These are phyloP conservation scores for Coprinopsis marcescibilis DNA, from an alignment of 768 basidiomycete genomes.

Conservation along the genomic window DNA sequence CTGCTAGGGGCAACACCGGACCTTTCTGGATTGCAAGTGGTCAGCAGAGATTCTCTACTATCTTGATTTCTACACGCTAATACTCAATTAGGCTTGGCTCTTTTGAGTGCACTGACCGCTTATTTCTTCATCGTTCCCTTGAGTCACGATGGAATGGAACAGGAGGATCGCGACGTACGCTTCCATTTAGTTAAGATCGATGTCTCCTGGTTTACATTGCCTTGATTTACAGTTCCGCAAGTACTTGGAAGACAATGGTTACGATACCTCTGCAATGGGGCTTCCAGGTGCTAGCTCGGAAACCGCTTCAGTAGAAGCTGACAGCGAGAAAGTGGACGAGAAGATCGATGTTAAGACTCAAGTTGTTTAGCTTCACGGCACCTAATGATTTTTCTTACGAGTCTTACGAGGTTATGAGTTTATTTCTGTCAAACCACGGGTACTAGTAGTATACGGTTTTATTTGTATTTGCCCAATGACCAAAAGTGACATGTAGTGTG, in stretches of 20 bases:
- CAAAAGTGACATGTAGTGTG: too few species aligned
- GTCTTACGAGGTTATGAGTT: too few species aligned
- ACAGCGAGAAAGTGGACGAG: slow-evolving; percentile 16
- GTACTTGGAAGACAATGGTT: slow-evolving; percentile 76
- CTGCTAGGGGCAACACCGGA: slow-evolving; percentile 65
- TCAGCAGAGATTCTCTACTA: slow-evolving; percentile 16
- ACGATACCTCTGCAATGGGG: slow-evolving; percentile 74
- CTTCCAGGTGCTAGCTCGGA: slow-evolving; percentile 25
- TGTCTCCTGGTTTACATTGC: slow-evolving; percentile 3
- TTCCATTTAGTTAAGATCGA: not conserved
- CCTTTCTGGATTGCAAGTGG: slow-evolving; percentile 88
- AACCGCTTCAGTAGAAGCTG: slow-evolving; percentile 18
- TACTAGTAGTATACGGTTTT: too few species aligned
- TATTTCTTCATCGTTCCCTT: slow-evolving; percentile 72
- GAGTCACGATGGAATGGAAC: slow-evolving; percentile 68
- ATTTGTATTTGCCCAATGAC: too few species aligned
- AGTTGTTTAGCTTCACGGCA: not conserved
- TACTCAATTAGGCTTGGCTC: slow-evolving; percentile 47
- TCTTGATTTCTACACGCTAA: slow-evolving; percentile 6
- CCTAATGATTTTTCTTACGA: not conserved
- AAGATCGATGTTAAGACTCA: not conserved
- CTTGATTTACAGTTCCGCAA: slow-evolving; percentile 58
- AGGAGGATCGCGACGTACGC: slow-evolving; percentile 64
- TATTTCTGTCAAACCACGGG: too few species aligned
- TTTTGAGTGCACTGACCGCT: slow-evolving; percentile 71